A percentile compares a stretch with the other conserved stretches of the same genome.
phyloP scores from a whole-genome alignment of 2,329 filamentous ascomycete species.

The Alternaria sp. region DNA sequence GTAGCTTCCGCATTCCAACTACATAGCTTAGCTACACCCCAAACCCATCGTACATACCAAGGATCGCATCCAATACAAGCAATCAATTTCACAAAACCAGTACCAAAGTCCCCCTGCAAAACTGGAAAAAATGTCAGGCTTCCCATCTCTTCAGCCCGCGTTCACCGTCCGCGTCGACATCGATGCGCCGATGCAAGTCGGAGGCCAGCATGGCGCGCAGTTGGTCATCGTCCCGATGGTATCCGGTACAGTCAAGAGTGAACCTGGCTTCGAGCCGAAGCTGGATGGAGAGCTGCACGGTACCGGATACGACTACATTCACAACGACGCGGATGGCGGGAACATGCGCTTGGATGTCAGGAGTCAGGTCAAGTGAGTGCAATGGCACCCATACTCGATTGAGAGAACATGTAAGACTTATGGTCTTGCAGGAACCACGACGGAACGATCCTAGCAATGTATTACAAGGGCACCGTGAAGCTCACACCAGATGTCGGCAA shows the following conservation, averaged over 20 bases:
- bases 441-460: constrained; percentile 39
- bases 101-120: not conserved
- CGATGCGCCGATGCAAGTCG: constrained; percentile 35
- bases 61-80: not conserved
- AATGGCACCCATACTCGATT: not conserved
- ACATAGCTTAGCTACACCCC: not conserved
- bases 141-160: constrained; percentile 38
- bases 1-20: constrained; percentile 16
- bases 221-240: constrained; percentile 41
- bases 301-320: constrained; percentile 43
- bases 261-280: constrained; percentile 36
- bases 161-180: constrained; percentile 41
- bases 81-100: not conserved
- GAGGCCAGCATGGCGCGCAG: constrained; percentile 28
- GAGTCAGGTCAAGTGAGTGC: constrained; percentile 32
- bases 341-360: constrained; percentile 42
- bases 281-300: constrained; percentile 40
- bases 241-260: constrained; percentile 39
- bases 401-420: not conserved
- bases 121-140: constrained; percentile 30
- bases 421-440: constrained; percentile 18
- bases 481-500: constrained; percentile 33
- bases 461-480: constrained; percentile 40
- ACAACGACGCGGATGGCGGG: constrained; percentile 31
- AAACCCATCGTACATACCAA: not conserved